Evolutionary conservation across 2,329 filamentous ascomycete species (phyloP).

Genomic region (Colletotrichum tanaceti): DNA sequence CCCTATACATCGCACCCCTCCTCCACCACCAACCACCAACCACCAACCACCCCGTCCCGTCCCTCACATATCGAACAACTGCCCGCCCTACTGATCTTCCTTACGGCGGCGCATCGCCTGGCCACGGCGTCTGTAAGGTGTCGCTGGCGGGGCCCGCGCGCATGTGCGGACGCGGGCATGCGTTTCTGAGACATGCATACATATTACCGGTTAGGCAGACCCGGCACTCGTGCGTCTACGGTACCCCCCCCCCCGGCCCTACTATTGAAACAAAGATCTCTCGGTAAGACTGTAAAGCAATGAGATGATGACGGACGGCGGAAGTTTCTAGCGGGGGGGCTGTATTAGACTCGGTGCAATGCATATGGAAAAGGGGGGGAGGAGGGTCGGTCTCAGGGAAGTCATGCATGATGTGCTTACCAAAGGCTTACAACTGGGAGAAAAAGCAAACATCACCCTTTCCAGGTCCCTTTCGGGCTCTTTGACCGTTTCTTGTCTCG

Average conservation of each 20-base stretch:
- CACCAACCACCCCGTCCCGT: too few relatives aligned
- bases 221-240: slow-evolving; percentile 6
- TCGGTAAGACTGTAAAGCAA: background rate
- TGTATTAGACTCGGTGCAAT: background rate
- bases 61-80: slow-evolving; percentile 11
- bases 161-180: slow-evolving; percentile 5
- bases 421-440: slow-evolving; percentile 12
- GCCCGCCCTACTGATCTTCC: slow-evolving; percentile 6
- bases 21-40: too few relatives aligned
- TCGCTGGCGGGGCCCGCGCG: background rate
- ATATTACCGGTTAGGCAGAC: background rate
- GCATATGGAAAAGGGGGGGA: background rate
- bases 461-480: background rate
- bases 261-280: background rate
- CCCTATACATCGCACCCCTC: too few relatives aligned
- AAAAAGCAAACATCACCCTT: slow-evolving; percentile 5
- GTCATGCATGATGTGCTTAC: slow-evolving; percentile 6
- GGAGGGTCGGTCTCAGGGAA: background rate
- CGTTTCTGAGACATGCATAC: slow-evolving; percentile 6
- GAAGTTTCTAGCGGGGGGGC: background rate
- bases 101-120: background rate
- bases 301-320: background rate
- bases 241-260: background rate
- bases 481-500: slow-evolving; percentile 33
- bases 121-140: background rate